A percentile compares a stretch with the other conserved stretches of the same genome.
These are phyloP conservation scores for Lycium ferocissimum DNA, from an alignment of 257 asterid genomes.

Conservation along the genomic window DNA sequence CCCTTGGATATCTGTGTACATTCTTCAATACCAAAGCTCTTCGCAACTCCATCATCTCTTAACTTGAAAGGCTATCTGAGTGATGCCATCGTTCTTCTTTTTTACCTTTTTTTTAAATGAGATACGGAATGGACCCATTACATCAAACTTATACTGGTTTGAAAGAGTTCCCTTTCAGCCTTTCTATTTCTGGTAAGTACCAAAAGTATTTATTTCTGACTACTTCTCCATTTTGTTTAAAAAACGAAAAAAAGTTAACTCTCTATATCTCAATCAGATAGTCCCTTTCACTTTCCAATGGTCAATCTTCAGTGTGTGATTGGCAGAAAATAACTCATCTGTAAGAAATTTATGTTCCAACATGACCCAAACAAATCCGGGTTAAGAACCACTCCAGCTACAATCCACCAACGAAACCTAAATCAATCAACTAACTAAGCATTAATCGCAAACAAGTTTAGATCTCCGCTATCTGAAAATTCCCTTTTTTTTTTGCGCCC, in stretches of 20 bases:
- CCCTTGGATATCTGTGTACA: neutral
- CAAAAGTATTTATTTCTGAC: neutral
- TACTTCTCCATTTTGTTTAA: neutral
- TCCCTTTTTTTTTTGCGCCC: too few relatives aligned
- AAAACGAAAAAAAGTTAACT: neutral
- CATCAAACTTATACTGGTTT: neutral
- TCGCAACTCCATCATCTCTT: neutral
- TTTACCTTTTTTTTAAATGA: neutral
- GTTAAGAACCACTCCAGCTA: neutral
- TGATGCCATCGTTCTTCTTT: neutral
- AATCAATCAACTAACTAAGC: neutral
- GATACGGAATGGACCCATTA: neutral
- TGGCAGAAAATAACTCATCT: neutral
- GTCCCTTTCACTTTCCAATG: neutral
- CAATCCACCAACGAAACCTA: neutral
- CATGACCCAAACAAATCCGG: neutral
- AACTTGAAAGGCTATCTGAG: neutral
- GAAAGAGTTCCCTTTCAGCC: neutral
- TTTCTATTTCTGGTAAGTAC: neutral
- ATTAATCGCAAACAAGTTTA: too few relatives aligned
- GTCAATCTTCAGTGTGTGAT: neutral
- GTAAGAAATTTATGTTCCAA: neutral
- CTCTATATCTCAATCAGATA: neutral
- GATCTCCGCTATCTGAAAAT: slow-evolving; percentile 6
- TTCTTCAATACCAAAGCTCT: neutral